These are phyloP conservation scores for Vitis hybrid DNA, from an alignment of 177 flowering plant species.

Conservation along the genomic window DNA sequence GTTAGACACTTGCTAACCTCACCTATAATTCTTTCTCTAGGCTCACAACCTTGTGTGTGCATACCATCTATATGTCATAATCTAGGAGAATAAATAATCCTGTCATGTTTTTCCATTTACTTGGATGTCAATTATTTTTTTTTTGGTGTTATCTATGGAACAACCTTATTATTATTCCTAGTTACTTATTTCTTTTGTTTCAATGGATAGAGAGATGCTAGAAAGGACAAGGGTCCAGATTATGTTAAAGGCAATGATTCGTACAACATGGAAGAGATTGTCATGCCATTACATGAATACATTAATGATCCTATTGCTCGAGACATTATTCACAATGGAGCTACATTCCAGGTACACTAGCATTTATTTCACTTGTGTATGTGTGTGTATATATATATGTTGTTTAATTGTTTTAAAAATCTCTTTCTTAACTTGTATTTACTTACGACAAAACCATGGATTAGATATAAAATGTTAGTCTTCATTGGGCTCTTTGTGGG, in stretches of 20 bases:
- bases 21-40: no score
- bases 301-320: slow-evolving; percentile 70
- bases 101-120: no score
- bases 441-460: neutral
- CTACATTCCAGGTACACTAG: slow-evolving; percentile 86
- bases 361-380: neutral
- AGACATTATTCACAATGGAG: slow-evolving; percentile 93
- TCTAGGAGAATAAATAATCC: no score
- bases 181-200: slow-evolving; percentile 5
- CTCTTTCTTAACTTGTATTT: neutral
- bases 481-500: neutral
- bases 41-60: no score
- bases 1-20: no score
- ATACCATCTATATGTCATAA: no score
- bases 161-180: neutral
- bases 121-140: no score
- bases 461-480: neutral
- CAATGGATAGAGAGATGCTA: slow-evolving; percentile 68
- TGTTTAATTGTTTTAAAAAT: neutral
- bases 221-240: slow-evolving; percentile 29
- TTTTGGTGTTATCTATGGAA: neutral
- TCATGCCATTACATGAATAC: slow-evolving; percentile 78
- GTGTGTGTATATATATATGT: neutral
- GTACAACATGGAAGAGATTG: slow-evolving; percentile 64
- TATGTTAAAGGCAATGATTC: slow-evolving; percentile 33